These are phyloP conservation scores for Aureobasidium zeae DNA, from an alignment of 2,329 filamentous ascomycete genomes.

Conservation along the genomic window DNA sequence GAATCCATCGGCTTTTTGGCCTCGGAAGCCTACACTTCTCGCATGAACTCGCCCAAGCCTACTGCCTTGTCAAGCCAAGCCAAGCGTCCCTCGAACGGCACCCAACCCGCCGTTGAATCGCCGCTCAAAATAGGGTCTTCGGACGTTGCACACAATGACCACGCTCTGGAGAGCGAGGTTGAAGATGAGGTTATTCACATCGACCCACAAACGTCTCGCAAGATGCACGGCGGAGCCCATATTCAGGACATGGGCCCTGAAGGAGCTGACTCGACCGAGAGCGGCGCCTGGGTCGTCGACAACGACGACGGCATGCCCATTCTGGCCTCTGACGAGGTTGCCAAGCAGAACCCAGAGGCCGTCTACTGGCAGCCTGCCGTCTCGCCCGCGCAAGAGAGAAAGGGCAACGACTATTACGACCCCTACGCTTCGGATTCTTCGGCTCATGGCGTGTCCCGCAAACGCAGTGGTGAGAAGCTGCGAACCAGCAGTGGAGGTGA, in stretches of 20 bases:
- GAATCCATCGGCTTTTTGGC: constrained; percentile 87
- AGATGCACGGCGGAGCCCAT: constrained; percentile 41
- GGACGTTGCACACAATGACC: constrained; percentile 20
- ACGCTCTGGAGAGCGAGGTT: constrained; percentile 34
- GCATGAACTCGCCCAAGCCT: constrained; percentile 57
- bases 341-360: constrained; percentile 64
- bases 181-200: constrained; percentile 65
- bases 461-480: constrained; percentile 49
- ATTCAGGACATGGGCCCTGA: constrained; percentile 43
- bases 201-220: constrained; percentile 51
- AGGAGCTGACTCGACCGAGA: constrained; percentile 36
- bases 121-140: constrained; percentile 40
- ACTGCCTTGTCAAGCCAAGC: constrained; percentile 24
- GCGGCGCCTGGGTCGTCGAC: constrained; percentile 47
- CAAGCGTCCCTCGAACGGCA: constrained; percentile 27
- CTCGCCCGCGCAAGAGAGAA: constrained; percentile 59
- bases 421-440: constrained; percentile 37
- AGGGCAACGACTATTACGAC: constrained; percentile 44
- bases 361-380: constrained; percentile 69
- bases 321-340: constrained; percentile 77
- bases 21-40: constrained; percentile 71
- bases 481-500: constrained; percentile 47
- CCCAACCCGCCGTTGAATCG: constrained; percentile 30
- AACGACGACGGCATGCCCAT: constrained; percentile 66
- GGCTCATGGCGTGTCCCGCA: constrained; percentile 36